phyloP scores from a whole-genome alignment of 768 basidiomycete genomes.

The Galerina marginata region DNA sequence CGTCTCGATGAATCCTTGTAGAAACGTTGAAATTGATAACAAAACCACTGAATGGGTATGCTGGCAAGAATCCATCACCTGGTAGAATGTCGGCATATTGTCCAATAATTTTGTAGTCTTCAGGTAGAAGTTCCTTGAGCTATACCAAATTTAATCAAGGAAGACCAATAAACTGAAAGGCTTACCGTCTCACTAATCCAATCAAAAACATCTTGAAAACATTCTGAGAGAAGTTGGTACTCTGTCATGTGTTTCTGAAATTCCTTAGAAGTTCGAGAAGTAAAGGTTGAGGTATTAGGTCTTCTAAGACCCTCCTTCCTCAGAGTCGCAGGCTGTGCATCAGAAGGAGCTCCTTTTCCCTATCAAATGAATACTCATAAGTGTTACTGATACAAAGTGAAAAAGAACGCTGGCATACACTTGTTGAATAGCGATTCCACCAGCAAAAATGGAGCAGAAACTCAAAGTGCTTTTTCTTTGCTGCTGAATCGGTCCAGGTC shows the following conservation, averaged over 20 bases:
- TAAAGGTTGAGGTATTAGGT: background rate
- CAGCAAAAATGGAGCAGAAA: too few species aligned
- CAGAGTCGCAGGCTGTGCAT: background rate
- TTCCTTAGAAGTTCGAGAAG: background rate
- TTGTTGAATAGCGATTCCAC: too few species aligned
- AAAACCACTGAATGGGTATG: background rate
- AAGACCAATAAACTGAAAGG: background rate
- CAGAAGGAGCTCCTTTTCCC: background rate
- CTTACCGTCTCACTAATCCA: background rate
- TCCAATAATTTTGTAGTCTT: background rate
- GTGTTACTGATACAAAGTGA: too few species aligned
- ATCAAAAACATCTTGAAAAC: background rate
- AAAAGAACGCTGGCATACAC: too few species aligned
- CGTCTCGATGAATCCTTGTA: background rate
- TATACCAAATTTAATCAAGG: background rate
- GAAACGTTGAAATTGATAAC: background rate
- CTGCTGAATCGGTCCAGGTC: too few species aligned
- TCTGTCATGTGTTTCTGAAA: background rate
- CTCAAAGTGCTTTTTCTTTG: too few species aligned
- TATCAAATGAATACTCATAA: background rate
- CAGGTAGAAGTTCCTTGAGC: background rate
- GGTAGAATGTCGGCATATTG: background rate
- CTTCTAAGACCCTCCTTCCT: background rate
- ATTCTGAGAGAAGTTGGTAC: background rate
- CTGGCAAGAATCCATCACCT: background rate